phyloP scores from a whole-genome alignment of 164 flowering plant genomes.

The Macadamia integrifolia region DNA sequence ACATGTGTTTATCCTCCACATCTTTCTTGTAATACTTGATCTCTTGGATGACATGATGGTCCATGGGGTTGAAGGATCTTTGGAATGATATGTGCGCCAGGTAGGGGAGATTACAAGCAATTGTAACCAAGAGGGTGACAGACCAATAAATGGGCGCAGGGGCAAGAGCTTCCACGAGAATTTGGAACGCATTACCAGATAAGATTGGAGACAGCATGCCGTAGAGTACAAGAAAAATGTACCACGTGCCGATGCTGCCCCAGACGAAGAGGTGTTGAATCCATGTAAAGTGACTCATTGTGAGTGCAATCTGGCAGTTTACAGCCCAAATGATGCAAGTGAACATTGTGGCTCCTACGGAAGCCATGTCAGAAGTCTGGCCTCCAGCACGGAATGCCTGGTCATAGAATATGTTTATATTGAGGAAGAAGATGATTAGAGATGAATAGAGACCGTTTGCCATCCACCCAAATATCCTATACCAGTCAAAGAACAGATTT shows the following conservation, averaged over 20 bases:
- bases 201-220: slow-evolving; percentile 46
- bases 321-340: slow-evolving; percentile 90
- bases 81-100: slow-evolving; percentile 71
- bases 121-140: slow-evolving; percentile 56
- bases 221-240: slow-evolving; percentile 63
- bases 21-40: slow-evolving; percentile 90
- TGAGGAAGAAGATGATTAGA: slow-evolving; percentile 64
- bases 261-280: slow-evolving; percentile 78
- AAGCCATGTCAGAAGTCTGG: slow-evolving; percentile 78
- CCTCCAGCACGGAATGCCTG: slow-evolving; percentile 76
- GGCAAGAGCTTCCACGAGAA: slow-evolving; percentile 73
- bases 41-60: slow-evolving; percentile 92
- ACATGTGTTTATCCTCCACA: slow-evolving; percentile 70
- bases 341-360: slow-evolving; percentile 89
- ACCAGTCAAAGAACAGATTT: slow-evolving; percentile 91
- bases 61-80: slow-evolving; percentile 77
- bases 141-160: slow-evolving; percentile 86
- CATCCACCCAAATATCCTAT: slow-evolving; percentile 90
- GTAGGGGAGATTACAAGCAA: slow-evolving; percentile 63
- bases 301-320: slow-evolving; percentile 85
- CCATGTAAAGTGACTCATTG: slow-evolving; percentile 95
- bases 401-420: slow-evolving; percentile 47
- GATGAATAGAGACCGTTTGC: slow-evolving; percentile 78
- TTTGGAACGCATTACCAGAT: slow-evolving; percentile 42
- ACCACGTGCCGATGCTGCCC: slow-evolving; percentile 88